Evolutionary conservation across 1,284 basidiomycete genomes (phyloP).

Genomic region (Waitea zeae): DNA sequence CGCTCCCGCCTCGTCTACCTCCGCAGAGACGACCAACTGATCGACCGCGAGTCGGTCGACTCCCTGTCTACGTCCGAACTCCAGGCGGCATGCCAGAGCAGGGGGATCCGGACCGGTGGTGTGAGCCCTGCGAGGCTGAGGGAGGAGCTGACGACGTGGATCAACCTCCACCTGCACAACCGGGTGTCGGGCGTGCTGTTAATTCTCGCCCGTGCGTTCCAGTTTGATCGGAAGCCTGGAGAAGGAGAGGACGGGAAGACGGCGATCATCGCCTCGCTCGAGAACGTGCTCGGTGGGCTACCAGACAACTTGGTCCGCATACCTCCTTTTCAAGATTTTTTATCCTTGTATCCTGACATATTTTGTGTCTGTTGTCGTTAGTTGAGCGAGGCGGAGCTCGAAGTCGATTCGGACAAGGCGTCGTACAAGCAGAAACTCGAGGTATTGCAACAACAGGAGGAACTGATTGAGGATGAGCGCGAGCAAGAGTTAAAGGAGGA

Average conservation of each 20-base stretch:
- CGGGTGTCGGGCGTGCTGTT: conserved; percentile 89
- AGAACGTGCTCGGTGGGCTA: conserved; percentile 82
- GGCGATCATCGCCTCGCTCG: conserved; percentile 65
- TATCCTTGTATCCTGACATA: conserved; percentile 4
- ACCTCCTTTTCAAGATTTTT: conserved; percentile 15
- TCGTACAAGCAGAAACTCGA: conserved; percentile 98
- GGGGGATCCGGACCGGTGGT: conserved; percentile 82
- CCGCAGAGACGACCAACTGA: conserved; percentile 86
- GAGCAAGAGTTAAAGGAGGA: conserved; percentile 97
- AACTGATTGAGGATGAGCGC: conserved; percentile 97
- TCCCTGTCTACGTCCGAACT: conserved; percentile 83
- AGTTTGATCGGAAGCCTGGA: conserved; percentile 68
- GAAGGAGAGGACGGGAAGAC: conserved; percentile 65
- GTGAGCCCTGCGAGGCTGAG: conserved; percentile 72
- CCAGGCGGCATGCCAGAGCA: conserved; percentile 84
- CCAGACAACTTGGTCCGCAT: conserved; percentile 94
- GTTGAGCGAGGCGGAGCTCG: conserved; percentile 93
- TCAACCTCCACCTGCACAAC: conserved; percentile 78
- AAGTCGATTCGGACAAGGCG: conserved; percentile 85
- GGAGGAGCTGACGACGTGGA: conserved; percentile 89
- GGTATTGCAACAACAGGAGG: conserved; percentile 95
- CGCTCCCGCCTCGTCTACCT: conserved; percentile 74
- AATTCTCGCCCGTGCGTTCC: conserved; percentile 86
- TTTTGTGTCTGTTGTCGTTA: conserved; percentile 25
- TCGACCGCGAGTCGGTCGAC: conserved; percentile 80